Evolutionary conservation across 306 rosid species (phyloP).

Genomic region (Geum urbanum): DNA sequence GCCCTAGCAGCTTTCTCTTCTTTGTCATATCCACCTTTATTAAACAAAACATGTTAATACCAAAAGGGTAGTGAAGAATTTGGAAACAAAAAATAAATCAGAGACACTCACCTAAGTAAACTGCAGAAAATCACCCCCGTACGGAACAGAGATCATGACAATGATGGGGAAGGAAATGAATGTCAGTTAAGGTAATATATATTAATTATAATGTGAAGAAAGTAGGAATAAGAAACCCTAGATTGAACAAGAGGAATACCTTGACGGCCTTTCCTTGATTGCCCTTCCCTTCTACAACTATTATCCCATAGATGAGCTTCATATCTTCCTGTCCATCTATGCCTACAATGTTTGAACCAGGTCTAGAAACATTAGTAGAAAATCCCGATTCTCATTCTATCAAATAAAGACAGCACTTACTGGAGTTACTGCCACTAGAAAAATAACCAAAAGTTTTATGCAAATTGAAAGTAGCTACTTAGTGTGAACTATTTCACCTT

Average conservation of each 20-base stretch:
- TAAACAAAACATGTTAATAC: neutral
- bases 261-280: slow-evolving; percentile 98
- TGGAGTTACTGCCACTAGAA: too few species aligned
- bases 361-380: neutral
- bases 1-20: slow-evolving; percentile 99
- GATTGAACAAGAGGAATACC: slow-evolving; percentile 39
- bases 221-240: slow-evolving; percentile 13
- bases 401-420: neutral
- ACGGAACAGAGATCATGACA: neutral
- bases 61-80: neutral
- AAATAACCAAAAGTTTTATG: neutral
- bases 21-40: slow-evolving; percentile 91
- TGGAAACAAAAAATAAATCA: neutral
- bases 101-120: slow-evolving; percentile 30
- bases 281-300: slow-evolving; percentile 98
- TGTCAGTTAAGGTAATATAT: slow-evolving; percentile 5
- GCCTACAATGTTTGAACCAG: slow-evolving; percentile 39
- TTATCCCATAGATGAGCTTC: slow-evolving; percentile 99
- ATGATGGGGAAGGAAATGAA: slow-evolving; percentile 5
- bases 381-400: neutral
- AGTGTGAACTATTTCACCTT: slow-evolving; percentile 34
- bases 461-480: neutral
- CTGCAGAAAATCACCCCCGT: slow-evolving; percentile 16
- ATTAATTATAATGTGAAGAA: neutral
- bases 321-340: slow-evolving; percentile 98